Evolutionary conservation across 2,329 filamentous ascomycete genomes (phyloP).

Genomic region (Huntiella omanensis): DNA sequence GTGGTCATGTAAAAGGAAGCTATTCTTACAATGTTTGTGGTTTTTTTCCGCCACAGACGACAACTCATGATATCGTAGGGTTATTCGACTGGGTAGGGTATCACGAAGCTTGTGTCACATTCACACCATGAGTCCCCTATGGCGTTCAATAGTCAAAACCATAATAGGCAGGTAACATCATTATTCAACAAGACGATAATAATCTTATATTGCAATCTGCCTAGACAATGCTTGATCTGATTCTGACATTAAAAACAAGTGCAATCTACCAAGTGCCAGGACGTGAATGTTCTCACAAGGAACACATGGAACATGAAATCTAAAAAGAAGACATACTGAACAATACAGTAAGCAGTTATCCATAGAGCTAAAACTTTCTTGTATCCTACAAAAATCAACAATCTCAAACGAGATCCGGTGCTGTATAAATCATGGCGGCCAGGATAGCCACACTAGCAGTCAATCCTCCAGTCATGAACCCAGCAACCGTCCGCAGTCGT

Average conservation of each 20-base stretch:
- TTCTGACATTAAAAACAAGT: neutral
- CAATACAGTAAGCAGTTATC: neutral
- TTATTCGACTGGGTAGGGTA: no score
- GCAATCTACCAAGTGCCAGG: neutral
- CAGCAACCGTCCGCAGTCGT: slow-evolving; percentile 13
- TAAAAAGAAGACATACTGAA: neutral
- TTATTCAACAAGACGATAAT: no score
- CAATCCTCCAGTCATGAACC: slow-evolving; percentile 15
- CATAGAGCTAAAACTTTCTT: neutral
- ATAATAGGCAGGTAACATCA: no score
- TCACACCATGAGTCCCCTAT: no score
- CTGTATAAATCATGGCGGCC: slow-evolving; percentile 21
- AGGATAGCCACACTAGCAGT: slow-evolving; percentile 20
- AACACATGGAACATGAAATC: neutral
- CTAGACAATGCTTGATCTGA: no score
- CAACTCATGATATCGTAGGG: no score
- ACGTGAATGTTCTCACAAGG: neutral
- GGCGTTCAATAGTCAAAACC: no score
- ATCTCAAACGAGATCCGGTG: slow-evolving; percentile 16
- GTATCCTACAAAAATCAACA: slow-evolving; percentile 3
- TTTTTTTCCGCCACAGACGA: no score
- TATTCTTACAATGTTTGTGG: no score
- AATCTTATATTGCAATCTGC: no score
- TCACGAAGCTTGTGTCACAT: no score
- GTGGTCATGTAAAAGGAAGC: no score